Percentiles rank a stretch among this genome's conserved stretches.
These are phyloP conservation scores for Stereum hirsutum DNA, from an alignment of 1,284 basidiomycete species.

Conservation along the genomic window DNA sequence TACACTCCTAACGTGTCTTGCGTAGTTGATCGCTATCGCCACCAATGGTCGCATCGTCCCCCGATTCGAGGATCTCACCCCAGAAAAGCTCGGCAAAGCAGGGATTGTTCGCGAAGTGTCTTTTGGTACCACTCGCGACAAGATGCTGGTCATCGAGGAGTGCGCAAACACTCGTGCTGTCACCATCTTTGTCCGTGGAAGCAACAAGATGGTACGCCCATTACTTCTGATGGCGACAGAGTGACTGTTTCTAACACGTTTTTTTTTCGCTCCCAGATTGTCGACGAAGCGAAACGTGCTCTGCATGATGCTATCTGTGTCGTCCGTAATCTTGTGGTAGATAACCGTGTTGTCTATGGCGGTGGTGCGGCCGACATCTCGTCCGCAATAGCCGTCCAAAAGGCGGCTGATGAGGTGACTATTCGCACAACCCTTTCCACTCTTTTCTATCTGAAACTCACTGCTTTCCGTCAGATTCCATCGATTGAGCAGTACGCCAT, in stretches of 20 bases:
- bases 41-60: constrained; percentile 98
- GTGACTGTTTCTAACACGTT: constrained; percentile 1
- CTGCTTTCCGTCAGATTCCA: constrained; percentile 60
- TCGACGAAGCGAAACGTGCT: constrained; percentile 97
- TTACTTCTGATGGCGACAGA: neutral
- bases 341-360: constrained; percentile 97
- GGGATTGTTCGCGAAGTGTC: constrained; percentile 90
- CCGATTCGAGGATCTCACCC: constrained; percentile 90
- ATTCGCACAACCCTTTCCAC: neutral
- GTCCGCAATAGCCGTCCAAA: constrained; percentile 86
- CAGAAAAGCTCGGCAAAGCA: constrained; percentile 88
- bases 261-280: constrained; percentile 54
- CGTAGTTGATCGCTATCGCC: constrained; percentile 92
- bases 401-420: constrained; percentile 86
- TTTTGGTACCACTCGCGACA: constrained; percentile 96
- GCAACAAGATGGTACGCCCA: constrained; percentile 89
- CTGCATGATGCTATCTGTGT: constrained; percentile 97
- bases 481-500: constrained; percentile 99
- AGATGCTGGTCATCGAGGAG: constrained; percentile 99
- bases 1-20: constrained; percentile 1
- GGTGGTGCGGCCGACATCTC: constrained; percentile 98
- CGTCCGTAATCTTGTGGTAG: constrained; percentile 90
- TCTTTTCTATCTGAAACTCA: neutral
- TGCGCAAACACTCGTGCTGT: constrained; percentile 96
- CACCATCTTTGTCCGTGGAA: constrained; percentile 94